A percentile compares a stretch with the other conserved stretches of the same genome.
Conservation (phyloP, 805 yeast species). For the Kuraishia floccosa region DNA sequence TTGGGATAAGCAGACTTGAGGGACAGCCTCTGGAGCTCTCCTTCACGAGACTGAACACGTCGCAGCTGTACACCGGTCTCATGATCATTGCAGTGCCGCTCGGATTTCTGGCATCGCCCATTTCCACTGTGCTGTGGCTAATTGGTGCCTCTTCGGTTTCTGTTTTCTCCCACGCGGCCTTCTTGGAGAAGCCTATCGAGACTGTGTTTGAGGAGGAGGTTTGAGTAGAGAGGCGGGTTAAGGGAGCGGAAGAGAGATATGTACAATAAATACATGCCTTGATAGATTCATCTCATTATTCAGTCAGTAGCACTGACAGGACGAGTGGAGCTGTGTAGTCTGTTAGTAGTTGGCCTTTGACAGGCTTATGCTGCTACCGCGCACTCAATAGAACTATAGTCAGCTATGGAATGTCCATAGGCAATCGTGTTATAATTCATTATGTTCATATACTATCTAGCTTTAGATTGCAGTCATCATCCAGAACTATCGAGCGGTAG, state of each 20-base stretch:
- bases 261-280: too few relatives aligned
- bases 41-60: constrained; percentile 60
- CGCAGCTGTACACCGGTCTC: constrained; percentile 85
- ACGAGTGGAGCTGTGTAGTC: too few relatives aligned
- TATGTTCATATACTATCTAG: constrained; percentile 1
- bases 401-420: too few relatives aligned
- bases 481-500: too few relatives aligned
- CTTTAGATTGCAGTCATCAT: constrained; percentile 11
- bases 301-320: too few relatives aligned
- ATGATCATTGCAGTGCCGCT: constrained; percentile 51
- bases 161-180: constrained; percentile 82
- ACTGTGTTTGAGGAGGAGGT: constrained; percentile 82
- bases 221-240: too few relatives aligned
- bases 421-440: too few relatives aligned
- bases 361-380: too few relatives aligned
- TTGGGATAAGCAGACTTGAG: constrained; percentile 64
- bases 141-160: constrained; percentile 86
- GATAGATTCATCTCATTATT: too few relatives aligned
- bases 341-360: too few relatives aligned
- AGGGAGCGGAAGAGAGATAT: too few relatives aligned
- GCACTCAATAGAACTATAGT: too few relatives aligned
- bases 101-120: constrained; percentile 25
- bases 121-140: constrained; percentile 91
- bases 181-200: constrained; percentile 96
- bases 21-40: constrained; percentile 80